phyloP scores from a whole-genome alignment of 768 basidiomycete genomes.

The Leccinum arenicola region DNA sequence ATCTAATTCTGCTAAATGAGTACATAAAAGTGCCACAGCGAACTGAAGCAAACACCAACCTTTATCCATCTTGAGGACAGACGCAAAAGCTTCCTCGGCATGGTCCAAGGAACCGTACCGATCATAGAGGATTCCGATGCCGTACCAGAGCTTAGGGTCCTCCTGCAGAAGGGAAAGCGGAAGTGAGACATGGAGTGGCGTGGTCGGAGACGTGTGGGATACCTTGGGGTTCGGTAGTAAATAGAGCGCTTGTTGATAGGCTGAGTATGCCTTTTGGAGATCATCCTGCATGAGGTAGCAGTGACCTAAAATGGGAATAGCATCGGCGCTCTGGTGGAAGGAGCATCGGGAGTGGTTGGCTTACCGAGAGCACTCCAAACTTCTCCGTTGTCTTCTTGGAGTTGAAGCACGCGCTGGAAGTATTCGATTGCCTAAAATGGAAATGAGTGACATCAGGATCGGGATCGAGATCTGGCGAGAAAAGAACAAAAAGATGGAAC shows the following conservation, averaged over 20 bases:
- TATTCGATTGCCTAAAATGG: conserved; percentile 84
- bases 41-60: conserved; percentile 46
- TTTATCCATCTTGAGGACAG: conserved; percentile 95
- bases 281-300: conserved; percentile 99
- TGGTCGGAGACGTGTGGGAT: conserved; percentile 11
- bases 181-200: conserved; percentile 8
- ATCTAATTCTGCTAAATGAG: conserved; percentile 47
- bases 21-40: conserved; percentile 21
- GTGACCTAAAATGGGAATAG: conserved; percentile 56
- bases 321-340: conserved; percentile 13
- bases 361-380: conserved; percentile 95
- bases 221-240: conserved; percentile 95
- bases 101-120: conserved; percentile 98
- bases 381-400: conserved; percentile 97
- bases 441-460: conserved; percentile 33
- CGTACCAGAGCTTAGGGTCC: conserved; percentile 99
- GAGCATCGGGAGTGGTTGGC: conserved; percentile 25
- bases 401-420: conserved; percentile 86
- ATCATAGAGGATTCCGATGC: conserved; percentile 98
- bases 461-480: conserved; percentile 25
- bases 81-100: conserved; percentile 97
- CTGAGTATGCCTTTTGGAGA: conserved; percentile 96
- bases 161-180: conserved; percentile 42
- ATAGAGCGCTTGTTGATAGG: conserved; percentile 97
- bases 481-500: conserved; percentile 16